A percentile compares a stretch with the other conserved stretches of the same genome.
phyloP scores from a whole-genome alignment of 2,329 filamentous ascomycete species.

The Neophaeococcomyces mojaviensis region DNA sequence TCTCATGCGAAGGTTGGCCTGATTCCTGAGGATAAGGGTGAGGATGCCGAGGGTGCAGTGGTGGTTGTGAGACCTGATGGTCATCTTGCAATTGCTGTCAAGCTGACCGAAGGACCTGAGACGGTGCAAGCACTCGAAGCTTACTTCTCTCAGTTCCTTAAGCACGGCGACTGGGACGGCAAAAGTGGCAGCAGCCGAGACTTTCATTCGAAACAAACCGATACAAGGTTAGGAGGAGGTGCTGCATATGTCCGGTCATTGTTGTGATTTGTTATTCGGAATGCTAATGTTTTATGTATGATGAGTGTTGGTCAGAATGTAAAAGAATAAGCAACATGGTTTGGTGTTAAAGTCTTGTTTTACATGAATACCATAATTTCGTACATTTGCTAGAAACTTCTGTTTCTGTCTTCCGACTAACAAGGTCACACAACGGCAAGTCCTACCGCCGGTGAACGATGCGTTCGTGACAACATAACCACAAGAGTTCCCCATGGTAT shows the following conservation, averaged over 20 bases:
- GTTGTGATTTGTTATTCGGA: no score
- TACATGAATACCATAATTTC: no score
- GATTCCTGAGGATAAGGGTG: slow-evolving; percentile 29
- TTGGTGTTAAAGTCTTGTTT: no score
- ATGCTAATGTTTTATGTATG: no score
- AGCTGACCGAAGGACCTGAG: slow-evolving; percentile 64
- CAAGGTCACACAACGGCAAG: no score
- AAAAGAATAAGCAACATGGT: no score
- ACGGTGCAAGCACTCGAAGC: slow-evolving; percentile 75
- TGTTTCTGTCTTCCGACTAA: no score
- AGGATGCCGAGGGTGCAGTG: slow-evolving; percentile 52
- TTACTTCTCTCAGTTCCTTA: slow-evolving; percentile 70
- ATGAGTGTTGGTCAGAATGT: no score
- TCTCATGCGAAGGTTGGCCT: slow-evolving; percentile 85
- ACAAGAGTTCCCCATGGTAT: no score
- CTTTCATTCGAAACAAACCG: background rate
- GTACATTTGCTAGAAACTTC: no score
- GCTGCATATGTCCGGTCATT: background rate
- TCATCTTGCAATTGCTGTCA: slow-evolving; percentile 71
- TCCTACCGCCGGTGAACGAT: no score
- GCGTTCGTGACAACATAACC: no score
- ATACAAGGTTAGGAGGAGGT: background rate
- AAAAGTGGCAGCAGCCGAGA: background rate
- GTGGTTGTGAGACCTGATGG: slow-evolving; percentile 82
- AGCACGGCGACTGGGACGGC: slow-evolving; percentile 42